Conservation (phyloP, 1,284 basidiomycete genomes). For the Cerioporus squamosus region DNA sequence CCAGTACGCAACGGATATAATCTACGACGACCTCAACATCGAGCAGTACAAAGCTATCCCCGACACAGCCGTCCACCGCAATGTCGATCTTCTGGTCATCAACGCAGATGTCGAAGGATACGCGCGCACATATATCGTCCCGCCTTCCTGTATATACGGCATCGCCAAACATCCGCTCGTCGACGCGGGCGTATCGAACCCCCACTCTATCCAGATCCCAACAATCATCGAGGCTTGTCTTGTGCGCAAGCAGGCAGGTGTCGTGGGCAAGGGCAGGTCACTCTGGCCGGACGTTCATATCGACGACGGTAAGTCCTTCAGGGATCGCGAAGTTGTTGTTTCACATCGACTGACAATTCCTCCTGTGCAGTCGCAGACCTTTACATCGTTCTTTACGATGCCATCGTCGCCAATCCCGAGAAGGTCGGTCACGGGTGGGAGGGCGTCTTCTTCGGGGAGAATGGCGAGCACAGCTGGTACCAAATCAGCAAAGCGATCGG, state of each 20-base stretch:
- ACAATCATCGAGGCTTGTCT: constrained; percentile 33
- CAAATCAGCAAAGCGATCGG: constrained; percentile 41
- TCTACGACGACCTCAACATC: constrained; percentile 42
- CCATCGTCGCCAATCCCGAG: constrained; percentile 16
- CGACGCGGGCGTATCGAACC: constrained; percentile 41
- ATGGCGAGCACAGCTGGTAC: constrained; percentile 44
- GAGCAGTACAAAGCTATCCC: constrained; percentile 39
- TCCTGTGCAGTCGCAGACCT: constrained; percentile 20
- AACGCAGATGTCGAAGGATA: constrained; percentile 43
- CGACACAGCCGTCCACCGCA: constrained; percentile 36
- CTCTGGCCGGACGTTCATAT: constrained; percentile 37
- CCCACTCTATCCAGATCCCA: constrained; percentile 43
- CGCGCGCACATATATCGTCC: constrained; percentile 40
- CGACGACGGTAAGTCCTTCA: constrained; percentile 30
- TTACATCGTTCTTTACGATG: constrained; percentile 23
- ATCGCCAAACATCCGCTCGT: constrained; percentile 38
- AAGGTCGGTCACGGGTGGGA: constrained; percentile 40
- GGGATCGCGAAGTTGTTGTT: background rate
- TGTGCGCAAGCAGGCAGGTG: constrained; percentile 37
- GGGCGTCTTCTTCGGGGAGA: constrained; percentile 50
- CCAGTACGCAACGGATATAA: constrained; percentile 29
- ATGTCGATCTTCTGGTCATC: constrained; percentile 36
- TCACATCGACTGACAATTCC: background rate
- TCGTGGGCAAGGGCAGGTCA: constrained; percentile 35
- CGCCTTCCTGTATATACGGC: constrained; percentile 46